Base-by-base conservation (phyloP, 1,284 basidiomycete species). In the Omphalotus olearius region DNA sequence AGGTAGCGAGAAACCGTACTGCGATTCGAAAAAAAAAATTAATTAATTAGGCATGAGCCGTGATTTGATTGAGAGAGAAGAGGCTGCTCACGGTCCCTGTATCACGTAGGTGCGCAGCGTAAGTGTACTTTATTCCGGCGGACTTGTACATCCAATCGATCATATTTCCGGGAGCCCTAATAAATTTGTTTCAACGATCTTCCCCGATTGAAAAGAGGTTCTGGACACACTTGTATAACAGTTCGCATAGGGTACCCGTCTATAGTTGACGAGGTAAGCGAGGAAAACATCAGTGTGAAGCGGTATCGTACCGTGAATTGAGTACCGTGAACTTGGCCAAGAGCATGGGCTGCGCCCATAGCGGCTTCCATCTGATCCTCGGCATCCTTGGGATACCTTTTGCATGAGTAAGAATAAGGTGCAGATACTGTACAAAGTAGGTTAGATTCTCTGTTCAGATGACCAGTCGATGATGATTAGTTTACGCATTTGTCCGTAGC, bases 1-100 rank as follows among this genome's bases (percentile, higher is more conserved):
- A 0, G 91, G 91, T 0, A 93, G 70, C 9, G 87, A 68, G 68
- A 91, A 93, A 28, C 90, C 91, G 61, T 90, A 91, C 81, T 91
- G 63, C 17, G 36, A n/a, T 18, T 47, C 11, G 23, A 30, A 10
- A 33, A 13, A 33, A n/a, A n/a, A n/a, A n/a, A n/a, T n/a, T n/a
- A n/a, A n/a, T n/a, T n/a, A n/a, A 9, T 33, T 9, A 9, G 30
- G 30, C 3, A 4, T 39, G 16, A 48, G 26, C 46, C 49, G 47
- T 38, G 39, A 43, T n/a, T n/a, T 26, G 9, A 51, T 26, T 42
- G 33, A 42, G 53, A n/a, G 40, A 55, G 16, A 36, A 53, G 28
- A 43, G 30, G 17, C 25, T 2, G 73, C 85, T 59, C 60, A 90
- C 87, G 2, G 87, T 88, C 10, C 90, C 91, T 0, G 88, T 91